phyloP scores from a whole-genome alignment of 1,139 yeast species.

The Candida sp. region DNA sequence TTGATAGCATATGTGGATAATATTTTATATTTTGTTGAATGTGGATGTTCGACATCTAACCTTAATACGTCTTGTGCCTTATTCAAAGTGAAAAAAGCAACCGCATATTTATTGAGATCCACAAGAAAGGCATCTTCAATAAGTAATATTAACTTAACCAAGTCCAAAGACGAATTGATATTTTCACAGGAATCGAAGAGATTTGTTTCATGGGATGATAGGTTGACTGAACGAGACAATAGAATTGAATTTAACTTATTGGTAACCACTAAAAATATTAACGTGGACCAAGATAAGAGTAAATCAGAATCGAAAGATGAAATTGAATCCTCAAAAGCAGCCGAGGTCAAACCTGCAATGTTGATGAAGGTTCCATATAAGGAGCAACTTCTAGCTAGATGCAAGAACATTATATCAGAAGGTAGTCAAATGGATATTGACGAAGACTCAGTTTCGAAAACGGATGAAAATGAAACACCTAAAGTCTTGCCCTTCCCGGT shows the following conservation, averaged over 20 bases:
- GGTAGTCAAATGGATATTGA: conserved; percentile 1
- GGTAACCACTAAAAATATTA: conserved; percentile 10
- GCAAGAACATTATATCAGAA: conserved; percentile 2
- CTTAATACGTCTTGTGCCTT: conserved; percentile 48
- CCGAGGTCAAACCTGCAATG: conserved; percentile 10
- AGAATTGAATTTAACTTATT: conserved; percentile 22
- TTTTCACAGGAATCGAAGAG: conserved; percentile 27
- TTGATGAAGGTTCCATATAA: conserved; percentile 21
- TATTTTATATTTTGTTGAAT: conserved; percentile 51
- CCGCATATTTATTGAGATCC: conserved; percentile 54
- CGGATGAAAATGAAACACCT: conserved; percentile 4
- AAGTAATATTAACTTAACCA: conserved; percentile 32
- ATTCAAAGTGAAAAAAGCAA: conserved; percentile 58
- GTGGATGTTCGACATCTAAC: conserved; percentile 62
- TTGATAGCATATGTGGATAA: conserved; percentile 61
- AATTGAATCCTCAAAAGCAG: neutral
- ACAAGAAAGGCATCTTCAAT: conserved; percentile 51
- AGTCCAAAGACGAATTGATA: conserved; percentile 40
- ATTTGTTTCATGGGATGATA: conserved; percentile 37
- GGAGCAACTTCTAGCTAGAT: conserved; percentile 15
- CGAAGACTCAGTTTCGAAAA: neutral
- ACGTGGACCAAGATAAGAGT: conserved; percentile 3
- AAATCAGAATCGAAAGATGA: conserved; percentile 4
- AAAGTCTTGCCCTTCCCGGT: conserved; percentile 13
- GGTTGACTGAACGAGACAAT: conserved; percentile 30